Evolutionary conservation across 148 eudicot genomes (phyloP), one percentile per base, ranked within the genome.

Genomic region (Vaccinium myrtillus): DNA sequence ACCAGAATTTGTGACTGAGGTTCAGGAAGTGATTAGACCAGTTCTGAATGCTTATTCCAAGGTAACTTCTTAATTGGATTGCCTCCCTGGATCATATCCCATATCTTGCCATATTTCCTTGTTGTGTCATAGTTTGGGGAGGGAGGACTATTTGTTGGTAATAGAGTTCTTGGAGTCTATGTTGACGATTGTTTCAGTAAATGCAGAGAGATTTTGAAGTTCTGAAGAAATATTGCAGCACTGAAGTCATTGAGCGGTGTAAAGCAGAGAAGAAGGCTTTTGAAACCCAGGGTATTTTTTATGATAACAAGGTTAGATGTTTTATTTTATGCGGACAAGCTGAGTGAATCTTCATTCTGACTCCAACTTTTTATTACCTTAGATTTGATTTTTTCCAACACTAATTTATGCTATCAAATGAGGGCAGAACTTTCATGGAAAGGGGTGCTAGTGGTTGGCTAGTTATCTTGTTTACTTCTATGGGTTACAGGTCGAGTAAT

Each of bases 1-100:
- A 78, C 96, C 98, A 10, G 99, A 97, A 59, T 95, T 97, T 81
- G 94, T 93, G 76, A 90, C 93, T 75, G 98, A 95, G 89, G 94
- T 95, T 83, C 98, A 97, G 89, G 98, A 97, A 81, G 91, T 90
- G 51, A 87, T 97, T 85, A 93, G 84, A 75, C 99, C 98, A 56
- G 91, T 95, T 81, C 90, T 97, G 81, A 88, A 49, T 63, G 99
- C 98, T 82, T 92, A 92, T 86, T 85, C 87, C 83, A 95, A 97
- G 91, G 98, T 94, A 84, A 89, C 82, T 85, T 58, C 15, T 43
- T 30, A 3, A 77, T 75, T 39, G 30, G 75, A 36, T 46, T 39
- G 27, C 21, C 55, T 63, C 4, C 21, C 55, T 63, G 13, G 55
- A 76, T 2, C 61, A 27, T 32, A 16, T 53, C 48, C 50, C 11